Evolutionary conservation across 1,284 basidiomycete species (phyloP).

Genomic region (Ceratobasidium sp.): DNA sequence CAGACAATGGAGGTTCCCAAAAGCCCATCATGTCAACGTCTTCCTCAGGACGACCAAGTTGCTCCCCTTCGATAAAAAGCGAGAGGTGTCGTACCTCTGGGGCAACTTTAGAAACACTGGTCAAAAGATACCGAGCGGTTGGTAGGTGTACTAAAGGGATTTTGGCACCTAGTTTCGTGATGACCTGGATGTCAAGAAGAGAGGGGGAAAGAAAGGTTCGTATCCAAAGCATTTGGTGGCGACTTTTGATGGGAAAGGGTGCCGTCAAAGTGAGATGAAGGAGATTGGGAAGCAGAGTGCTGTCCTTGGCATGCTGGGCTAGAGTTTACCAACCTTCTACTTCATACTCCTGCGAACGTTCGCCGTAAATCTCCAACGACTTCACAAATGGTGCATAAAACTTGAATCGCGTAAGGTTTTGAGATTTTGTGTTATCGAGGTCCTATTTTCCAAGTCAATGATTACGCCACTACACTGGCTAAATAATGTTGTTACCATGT

Average conservation of each 20-base stretch:
- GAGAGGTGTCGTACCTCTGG: background rate
- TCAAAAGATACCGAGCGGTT: background rate
- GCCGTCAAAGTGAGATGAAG: too few species aligned
- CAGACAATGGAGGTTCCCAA: background rate
- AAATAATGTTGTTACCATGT: background rate
- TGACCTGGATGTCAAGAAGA: background rate
- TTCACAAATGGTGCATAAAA: background rate
- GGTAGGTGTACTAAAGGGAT: background rate
- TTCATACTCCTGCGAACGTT: background rate
- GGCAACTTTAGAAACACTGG: background rate
- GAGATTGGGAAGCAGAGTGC: background rate
- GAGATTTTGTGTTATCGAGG: background rate
- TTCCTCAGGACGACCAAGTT: background rate
- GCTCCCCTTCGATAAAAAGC: too few species aligned
- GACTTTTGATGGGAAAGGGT: too few species aligned
- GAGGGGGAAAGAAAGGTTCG: slow-evolving; percentile 1
- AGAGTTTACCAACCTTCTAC: background rate
- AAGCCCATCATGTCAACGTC: background rate
- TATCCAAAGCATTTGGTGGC: background rate
- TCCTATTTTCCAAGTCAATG: too few species aligned
- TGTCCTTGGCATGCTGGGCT: background rate
- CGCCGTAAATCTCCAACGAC: background rate
- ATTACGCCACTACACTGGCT: background rate
- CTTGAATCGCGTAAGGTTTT: background rate
- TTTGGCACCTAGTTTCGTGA: background rate